phyloP scores from a whole-genome alignment of 2,329 filamentous ascomycete genomes.

The Amesomyces nigricolor region DNA sequence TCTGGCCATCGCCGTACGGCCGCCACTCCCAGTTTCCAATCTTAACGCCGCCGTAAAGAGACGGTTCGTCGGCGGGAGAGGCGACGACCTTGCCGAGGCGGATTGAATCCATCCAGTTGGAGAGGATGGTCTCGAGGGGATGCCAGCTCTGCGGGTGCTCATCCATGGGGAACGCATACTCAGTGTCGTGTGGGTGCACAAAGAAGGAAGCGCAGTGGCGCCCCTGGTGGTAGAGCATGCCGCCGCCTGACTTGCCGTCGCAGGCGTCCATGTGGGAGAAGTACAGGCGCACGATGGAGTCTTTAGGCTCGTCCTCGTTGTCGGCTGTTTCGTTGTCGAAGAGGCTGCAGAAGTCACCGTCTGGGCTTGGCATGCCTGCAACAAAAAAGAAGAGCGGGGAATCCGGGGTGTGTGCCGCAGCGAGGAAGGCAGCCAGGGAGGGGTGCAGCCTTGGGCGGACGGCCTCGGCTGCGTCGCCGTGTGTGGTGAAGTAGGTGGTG shows the following conservation, averaged over 20 bases:
- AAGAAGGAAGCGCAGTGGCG: constrained; percentile 1
- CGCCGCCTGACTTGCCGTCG: background rate
- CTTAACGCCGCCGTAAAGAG: background rate
- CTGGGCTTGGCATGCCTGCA: background rate
- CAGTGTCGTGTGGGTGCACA: background rate
- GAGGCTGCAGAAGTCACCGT: background rate
- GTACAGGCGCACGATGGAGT: constrained; percentile 3
- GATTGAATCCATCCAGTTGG: background rate
- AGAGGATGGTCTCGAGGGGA: constrained; percentile 4
- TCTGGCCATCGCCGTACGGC: background rate
- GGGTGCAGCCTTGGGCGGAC: background rate
- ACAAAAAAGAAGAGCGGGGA: background rate
- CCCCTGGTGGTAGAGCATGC: constrained; percentile 1
- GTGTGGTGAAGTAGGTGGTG: background rate
- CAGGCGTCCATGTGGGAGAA: background rate
- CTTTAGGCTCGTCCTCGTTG: background rate
- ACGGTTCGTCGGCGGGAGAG: background rate
- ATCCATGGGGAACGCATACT: background rate
- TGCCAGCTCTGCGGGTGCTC: background rate
- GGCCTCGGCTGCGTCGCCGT: constrained; percentile 1
- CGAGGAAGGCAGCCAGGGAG: background rate
- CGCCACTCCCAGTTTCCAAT: constrained; percentile 9
- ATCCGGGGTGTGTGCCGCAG: background rate
- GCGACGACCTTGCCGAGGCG: constrained; percentile 1
- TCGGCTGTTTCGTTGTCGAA: background rate